Evolutionary conservation across 73 alveolate species (phyloP).

Genomic region (Uronychia setigera): DNA sequence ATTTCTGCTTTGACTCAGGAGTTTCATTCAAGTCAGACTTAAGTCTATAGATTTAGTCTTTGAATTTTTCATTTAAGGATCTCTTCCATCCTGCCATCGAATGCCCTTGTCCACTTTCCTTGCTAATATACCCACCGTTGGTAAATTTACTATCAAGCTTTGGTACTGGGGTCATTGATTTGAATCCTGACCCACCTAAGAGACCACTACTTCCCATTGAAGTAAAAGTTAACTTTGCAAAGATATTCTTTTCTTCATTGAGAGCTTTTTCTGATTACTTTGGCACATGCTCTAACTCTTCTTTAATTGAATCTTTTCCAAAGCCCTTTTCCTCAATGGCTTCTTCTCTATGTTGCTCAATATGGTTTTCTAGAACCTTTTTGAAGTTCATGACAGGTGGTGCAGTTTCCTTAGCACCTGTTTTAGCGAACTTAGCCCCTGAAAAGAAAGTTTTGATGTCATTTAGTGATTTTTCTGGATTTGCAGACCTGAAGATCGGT

Average conservation of each 20-base stretch:
- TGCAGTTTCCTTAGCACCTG: neutral
- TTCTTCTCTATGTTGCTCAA: neutral
- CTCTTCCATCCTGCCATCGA: constrained; percentile 5
- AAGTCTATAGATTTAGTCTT: neutral
- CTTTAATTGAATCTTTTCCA: no score
- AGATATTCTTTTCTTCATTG: no score
- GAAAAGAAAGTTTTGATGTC: constrained; percentile 22
- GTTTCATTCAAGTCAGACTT: constrained; percentile 24
- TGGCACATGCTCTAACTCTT: no score
- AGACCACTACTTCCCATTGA: no score
- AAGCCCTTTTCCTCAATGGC: neutral
- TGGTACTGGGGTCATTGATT: constrained; percentile 28
- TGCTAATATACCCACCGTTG: neutral
- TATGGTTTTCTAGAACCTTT: neutral
- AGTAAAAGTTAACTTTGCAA: no score
- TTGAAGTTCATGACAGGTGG: neutral
- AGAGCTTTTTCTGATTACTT: no score
- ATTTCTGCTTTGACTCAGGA: constrained; percentile 21
- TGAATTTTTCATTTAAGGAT: constrained; percentile 7
- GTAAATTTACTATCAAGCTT: neutral
- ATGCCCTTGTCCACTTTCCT: neutral
- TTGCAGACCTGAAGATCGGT: neutral
- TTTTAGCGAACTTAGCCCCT: neutral
- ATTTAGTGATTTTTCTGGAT: neutral
- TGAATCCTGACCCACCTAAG: no score